Conservation (phyloP, 192 early-diverging fungal species). For the Bifiguratus adelaidae region DNA sequence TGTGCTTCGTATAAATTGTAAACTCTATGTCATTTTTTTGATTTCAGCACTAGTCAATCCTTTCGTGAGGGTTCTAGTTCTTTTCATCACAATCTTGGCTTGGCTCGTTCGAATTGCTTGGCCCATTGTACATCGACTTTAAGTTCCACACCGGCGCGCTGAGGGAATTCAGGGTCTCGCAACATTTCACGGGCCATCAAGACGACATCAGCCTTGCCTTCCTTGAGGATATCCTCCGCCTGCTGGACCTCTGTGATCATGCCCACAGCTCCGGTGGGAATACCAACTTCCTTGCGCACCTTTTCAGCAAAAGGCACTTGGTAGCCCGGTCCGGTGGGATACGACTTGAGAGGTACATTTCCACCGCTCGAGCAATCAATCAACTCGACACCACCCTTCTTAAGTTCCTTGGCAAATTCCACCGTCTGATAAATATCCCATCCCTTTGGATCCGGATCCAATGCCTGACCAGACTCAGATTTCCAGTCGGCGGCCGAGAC, state of each 20-base stretch:
- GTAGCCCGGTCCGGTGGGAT: slow-evolving; percentile 20
- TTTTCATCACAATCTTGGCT: not conserved
- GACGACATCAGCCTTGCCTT: slow-evolving; percentile 60
- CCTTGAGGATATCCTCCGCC: slow-evolving; percentile 57
- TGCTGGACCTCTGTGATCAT: slow-evolving; percentile 51
- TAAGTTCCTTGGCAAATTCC: slow-evolving; percentile 41
- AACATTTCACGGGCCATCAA: slow-evolving; percentile 61
- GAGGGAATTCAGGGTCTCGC: slow-evolving; percentile 55
- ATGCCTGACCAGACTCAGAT: slow-evolving; percentile 27
- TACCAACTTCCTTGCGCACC: slow-evolving; percentile 42
- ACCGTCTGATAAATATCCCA: slow-evolving; percentile 72
- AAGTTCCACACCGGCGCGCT: slow-evolving; percentile 54
- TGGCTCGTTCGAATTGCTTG: slow-evolving; percentile 49
- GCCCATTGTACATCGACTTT: slow-evolving; percentile 49
- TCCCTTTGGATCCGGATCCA: slow-evolving; percentile 31
- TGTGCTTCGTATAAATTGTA: too few species aligned
- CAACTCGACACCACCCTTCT: slow-evolving; percentile 69
- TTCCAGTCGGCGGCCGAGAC: slow-evolving; percentile 67
- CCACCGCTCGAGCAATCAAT: slow-evolving; percentile 78
- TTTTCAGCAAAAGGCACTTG: slow-evolving; percentile 62
- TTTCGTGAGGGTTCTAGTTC: too few species aligned
- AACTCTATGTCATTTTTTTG: too few species aligned
- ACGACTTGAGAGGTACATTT: slow-evolving; percentile 13
- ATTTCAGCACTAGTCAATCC: too few species aligned
- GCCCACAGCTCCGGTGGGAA: slow-evolving; percentile 58